phyloP scores from a whole-genome alignment of 352 stramenopile genomes.

The Albugo laibachii region DNA sequence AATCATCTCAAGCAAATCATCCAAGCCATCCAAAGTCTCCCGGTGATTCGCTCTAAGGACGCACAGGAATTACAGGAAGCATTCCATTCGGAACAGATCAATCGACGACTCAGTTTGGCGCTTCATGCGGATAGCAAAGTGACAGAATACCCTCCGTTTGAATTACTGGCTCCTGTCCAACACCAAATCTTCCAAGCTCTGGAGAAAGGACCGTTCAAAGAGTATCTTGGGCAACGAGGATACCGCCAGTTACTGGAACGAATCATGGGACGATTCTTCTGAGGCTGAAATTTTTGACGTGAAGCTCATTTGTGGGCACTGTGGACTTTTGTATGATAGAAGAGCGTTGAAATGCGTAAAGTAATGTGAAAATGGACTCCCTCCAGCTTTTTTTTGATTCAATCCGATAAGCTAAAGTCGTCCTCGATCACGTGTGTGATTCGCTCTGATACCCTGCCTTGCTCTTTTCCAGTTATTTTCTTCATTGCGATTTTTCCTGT shows the following conservation, averaged over 20 bases:
- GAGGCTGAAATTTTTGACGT: too few species aligned
- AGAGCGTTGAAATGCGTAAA: too few species aligned
- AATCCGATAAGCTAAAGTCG: too few species aligned
- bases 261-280: conserved; percentile 25
- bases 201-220: conserved; percentile 51
- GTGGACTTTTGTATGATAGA: too few species aligned
- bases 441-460: too few species aligned
- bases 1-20: conserved; percentile 56
- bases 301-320: too few species aligned
- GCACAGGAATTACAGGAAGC: conserved; percentile 31
- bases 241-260: conserved; percentile 49
- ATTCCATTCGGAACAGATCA: conserved; percentile 48
- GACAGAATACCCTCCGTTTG: conserved; percentile 38
- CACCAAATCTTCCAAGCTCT: conserved; percentile 64
- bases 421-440: too few species aligned
- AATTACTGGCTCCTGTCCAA: conserved; percentile 53
- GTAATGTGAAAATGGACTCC: too few species aligned
- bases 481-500: too few species aligned
- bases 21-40: conserved; percentile 23
- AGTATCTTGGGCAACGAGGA: conserved; percentile 49
- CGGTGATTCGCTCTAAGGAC: conserved; percentile 28
- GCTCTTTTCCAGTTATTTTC: too few species aligned
- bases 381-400: too few species aligned
- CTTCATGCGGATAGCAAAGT: conserved; percentile 30
- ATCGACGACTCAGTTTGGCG: conserved; percentile 37